Evolutionary conservation across 768 basidiomycete genomes (phyloP).

Genomic region (Artomyces pyxidatus): DNA sequence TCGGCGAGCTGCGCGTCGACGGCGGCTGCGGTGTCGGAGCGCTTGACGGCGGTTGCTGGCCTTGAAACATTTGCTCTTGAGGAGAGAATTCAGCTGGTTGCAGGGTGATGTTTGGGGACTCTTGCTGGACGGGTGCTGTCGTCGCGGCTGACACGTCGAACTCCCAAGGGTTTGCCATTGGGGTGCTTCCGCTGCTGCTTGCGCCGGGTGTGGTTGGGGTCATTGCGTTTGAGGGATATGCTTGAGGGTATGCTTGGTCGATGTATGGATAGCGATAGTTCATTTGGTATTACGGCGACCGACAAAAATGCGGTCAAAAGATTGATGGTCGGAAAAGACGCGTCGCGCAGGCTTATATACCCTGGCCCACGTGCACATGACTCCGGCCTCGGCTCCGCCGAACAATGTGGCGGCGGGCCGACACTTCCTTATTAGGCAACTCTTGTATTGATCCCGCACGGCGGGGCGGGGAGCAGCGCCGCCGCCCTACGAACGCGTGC

Average conservation of each 20-base stretch:
- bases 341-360: constrained; percentile 5
- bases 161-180: constrained; percentile 15
- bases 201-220: constrained; percentile 12
- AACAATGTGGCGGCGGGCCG: constrained; percentile 11
- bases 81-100: constrained; percentile 12
- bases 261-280: constrained; percentile 13
- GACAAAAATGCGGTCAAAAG: constrained; percentile 14
- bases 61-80: constrained; percentile 2
- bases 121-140: constrained; percentile 3
- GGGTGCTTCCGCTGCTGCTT: constrained; percentile 13
- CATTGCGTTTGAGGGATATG: constrained; percentile 5
- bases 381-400: constrained; percentile 9
- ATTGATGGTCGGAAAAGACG: background rate
- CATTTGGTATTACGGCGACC: constrained; percentile 5
- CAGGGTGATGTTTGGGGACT: constrained; percentile 4
- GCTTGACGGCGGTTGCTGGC: background rate
- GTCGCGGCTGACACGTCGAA: constrained; percentile 10
- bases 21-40: background rate
- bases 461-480: too few relatives aligned
- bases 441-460: too few relatives aligned
- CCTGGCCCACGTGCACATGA: constrained; percentile 4
- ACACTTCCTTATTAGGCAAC: background rate
- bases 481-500: too few relatives aligned
- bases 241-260: constrained; percentile 5
- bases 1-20: constrained; percentile 7